These are phyloP conservation scores for Phytophthora sojae DNA, from an alignment of 352 stramenopile genomes.

Conservation along the genomic window DNA sequence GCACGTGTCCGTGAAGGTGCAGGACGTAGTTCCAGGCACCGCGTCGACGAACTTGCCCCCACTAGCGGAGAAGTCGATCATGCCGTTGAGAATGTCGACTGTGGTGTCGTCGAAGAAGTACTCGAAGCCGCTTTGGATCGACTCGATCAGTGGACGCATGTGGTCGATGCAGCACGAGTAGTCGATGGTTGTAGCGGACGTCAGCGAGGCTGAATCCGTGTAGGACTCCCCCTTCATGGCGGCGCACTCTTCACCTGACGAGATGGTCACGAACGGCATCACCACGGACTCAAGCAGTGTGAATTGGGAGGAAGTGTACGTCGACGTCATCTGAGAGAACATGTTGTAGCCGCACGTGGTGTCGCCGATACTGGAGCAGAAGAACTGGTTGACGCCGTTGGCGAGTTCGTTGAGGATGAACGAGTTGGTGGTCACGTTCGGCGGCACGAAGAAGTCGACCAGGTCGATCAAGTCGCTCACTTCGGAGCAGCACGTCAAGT, in stretches of 20 bases:
- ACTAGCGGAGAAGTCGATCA: constrained; percentile 46
- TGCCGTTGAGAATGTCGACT: constrained; percentile 54
- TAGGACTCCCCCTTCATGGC: constrained; percentile 48
- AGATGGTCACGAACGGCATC: constrained; percentile 56
- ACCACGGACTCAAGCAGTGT: constrained; percentile 54
- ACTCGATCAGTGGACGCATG: constrained; percentile 52
- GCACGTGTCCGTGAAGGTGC: constrained; percentile 48
- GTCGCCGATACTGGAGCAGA: constrained; percentile 46
- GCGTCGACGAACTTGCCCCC: constrained; percentile 50
- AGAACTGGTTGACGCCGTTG: constrained; percentile 56
- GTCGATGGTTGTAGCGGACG: constrained; percentile 43
- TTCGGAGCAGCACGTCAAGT: constrained; percentile 52
- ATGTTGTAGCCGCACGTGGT: constrained; percentile 48
- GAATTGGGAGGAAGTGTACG: constrained; percentile 46
- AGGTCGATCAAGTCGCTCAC: constrained; percentile 57
- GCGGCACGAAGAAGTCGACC: constrained; percentile 51
- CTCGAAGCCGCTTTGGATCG: constrained; percentile 44
- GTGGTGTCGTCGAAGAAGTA: constrained; percentile 49
- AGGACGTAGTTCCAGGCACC: constrained; percentile 39
- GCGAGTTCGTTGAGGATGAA: constrained; percentile 59
- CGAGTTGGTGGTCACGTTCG: constrained; percentile 43
- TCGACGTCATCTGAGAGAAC: constrained; percentile 54
- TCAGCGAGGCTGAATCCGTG: constrained; percentile 47
- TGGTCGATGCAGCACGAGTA: constrained; percentile 56
- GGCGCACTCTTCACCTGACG: constrained; percentile 41